Evolutionary conservation across 345 rosid genomes (phyloP).

Genomic region (Camelina neglecta): DNA sequence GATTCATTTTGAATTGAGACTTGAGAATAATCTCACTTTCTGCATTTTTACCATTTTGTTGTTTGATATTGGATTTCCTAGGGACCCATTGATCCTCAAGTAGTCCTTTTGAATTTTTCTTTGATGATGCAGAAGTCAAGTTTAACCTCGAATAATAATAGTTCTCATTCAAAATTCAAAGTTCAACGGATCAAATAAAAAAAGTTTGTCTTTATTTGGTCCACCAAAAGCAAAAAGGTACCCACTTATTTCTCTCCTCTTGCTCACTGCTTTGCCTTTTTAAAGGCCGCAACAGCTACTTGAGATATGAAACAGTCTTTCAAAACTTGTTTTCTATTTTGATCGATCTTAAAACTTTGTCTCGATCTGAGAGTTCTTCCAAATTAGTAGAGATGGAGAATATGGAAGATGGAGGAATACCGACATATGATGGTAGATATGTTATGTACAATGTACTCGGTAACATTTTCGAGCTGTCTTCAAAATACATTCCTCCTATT

Average conservation of each 20-base stretch:
- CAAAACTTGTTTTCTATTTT: conserved; percentile 19
- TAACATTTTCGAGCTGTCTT: conserved; percentile 64
- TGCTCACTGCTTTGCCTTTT: conserved; percentile 24
- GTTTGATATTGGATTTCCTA: too few relatives aligned
- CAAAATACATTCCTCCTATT: conserved; percentile 84
- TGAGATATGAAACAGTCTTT: conserved; percentile 31
- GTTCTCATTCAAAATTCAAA: conserved; percentile 44
- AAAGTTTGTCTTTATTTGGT: conserved; percentile 29
- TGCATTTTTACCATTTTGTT: too few relatives aligned
- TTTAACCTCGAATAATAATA: conserved; percentile 6
- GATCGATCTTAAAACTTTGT: conserved; percentile 8
- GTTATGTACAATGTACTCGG: conserved; percentile 71
- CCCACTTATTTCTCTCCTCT: conserved; percentile 20
- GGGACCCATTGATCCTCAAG: too few relatives aligned
- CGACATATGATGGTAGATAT: conserved; percentile 55
- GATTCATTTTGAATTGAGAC: too few relatives aligned
- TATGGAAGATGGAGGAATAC: conserved; percentile 50
- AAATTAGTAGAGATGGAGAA: conserved; percentile 44
- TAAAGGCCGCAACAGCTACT: conserved; percentile 16
- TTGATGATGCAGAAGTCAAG: conserved; percentile 28
- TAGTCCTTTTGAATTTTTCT: not conserved
- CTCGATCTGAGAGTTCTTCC: conserved; percentile 14
- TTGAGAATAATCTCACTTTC: too few relatives aligned
- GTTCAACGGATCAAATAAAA: conserved; percentile 27
- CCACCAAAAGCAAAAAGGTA: conserved; percentile 44